Percentiles rank a stretch among this genome's conserved stretches.
Evolutionary conservation across 169 alveolate genomes (phyloP).

Genomic region (Blepharisma undulans): DNA sequence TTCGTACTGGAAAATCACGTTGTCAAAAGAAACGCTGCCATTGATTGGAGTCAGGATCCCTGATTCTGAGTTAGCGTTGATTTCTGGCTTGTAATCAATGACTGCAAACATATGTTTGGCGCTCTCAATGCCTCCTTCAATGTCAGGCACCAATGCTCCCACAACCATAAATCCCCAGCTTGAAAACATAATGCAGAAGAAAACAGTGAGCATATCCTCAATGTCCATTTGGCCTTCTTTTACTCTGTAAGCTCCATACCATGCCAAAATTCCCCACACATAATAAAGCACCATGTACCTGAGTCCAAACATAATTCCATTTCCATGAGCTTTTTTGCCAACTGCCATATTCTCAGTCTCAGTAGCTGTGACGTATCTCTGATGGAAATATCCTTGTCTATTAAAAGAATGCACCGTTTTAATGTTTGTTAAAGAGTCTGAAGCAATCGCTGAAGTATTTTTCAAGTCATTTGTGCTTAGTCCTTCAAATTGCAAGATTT

Average conservation of each 20-base stretch:
- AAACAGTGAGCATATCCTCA: background rate
- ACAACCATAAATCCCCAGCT: conserved; percentile 25
- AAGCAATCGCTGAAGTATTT: conserved; percentile 11
- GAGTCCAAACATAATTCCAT: conserved; percentile 18
- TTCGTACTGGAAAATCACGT: conserved; percentile 32
- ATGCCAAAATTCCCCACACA: conserved; percentile 14
- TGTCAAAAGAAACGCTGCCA: conserved; percentile 14
- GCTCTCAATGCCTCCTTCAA: background rate
- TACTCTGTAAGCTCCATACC: conserved; percentile 16
- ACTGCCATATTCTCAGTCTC: background rate
- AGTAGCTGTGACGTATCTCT: background rate
- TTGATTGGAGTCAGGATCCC: background rate
- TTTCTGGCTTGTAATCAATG: conserved; percentile 17
- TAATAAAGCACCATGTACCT: conserved; percentile 3
- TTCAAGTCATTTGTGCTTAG: background rate
- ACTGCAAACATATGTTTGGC: background rate
- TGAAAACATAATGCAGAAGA: conserved; percentile 26
- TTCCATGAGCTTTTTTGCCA: background rate
- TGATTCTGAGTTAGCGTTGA: conserved; percentile 2
- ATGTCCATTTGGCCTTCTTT: background rate
- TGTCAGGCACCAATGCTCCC: conserved; percentile 3
- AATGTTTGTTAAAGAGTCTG: conserved; percentile 24
- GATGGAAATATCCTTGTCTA: conserved; percentile 23
- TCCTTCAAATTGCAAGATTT: background rate
- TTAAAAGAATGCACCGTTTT: conserved; percentile 29